Conservation (phyloP, 768 basidiomycete species). For the Leccinum boreale region DNA sequence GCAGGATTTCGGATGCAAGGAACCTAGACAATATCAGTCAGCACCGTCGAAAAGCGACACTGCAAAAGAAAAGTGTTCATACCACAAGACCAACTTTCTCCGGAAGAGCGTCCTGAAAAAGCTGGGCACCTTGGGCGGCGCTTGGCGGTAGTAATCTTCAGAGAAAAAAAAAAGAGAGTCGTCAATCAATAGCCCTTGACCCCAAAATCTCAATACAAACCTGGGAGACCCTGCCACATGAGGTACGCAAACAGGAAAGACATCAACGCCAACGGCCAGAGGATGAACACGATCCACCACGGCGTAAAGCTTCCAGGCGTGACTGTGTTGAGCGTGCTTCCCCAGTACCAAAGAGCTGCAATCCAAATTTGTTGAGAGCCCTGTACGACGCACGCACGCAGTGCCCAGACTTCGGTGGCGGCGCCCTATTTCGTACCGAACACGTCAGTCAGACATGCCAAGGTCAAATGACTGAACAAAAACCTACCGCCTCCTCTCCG, state of each 20-base stretch:
- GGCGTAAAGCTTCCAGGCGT: slow-evolving; percentile 56
- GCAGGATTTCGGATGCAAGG: slow-evolving; percentile 85
- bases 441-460: background rate
- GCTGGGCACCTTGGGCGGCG: slow-evolving; percentile 91
- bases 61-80: slow-evolving; percentile 2
- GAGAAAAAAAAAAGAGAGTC: slow-evolving; percentile 6
- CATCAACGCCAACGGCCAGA: slow-evolving; percentile 79
- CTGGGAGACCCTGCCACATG: slow-evolving; percentile 84
- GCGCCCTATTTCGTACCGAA: slow-evolving; percentile 55
- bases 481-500: slow-evolving; percentile 85
- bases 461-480: background rate
- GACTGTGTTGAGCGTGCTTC: slow-evolving; percentile 66
- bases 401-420: slow-evolving; percentile 91
- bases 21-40: slow-evolving; percentile 41
- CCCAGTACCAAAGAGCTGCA: slow-evolving; percentile 96
- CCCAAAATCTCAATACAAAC: slow-evolving; percentile 35
- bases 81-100: slow-evolving; percentile 88
- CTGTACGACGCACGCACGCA: slow-evolving; percentile 90
- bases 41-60: background rate
- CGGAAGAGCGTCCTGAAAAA: slow-evolving; percentile 89
- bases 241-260: slow-evolving; percentile 78
- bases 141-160: slow-evolving; percentile 86
- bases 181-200: background rate
- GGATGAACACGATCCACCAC: slow-evolving; percentile 79
- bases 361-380: slow-evolving; percentile 97